Conservation (phyloP, 1,284 basidiomycete genomes). For the Albatrellus sp. region DNA sequence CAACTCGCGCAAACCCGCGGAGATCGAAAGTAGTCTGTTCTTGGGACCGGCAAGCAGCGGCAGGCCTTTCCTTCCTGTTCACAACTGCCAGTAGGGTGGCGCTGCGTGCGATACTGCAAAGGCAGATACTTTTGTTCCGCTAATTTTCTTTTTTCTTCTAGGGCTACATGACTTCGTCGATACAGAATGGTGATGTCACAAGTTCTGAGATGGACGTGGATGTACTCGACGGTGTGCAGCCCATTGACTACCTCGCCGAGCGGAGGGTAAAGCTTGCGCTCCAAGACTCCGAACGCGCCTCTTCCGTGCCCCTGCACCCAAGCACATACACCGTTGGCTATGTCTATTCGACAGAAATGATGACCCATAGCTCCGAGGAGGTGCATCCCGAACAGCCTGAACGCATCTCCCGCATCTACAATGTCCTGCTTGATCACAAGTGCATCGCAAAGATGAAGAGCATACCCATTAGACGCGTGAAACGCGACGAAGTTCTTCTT, state of each 20-base stretch:
- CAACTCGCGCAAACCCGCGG: too few relatives aligned
- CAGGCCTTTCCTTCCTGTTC: too few relatives aligned
- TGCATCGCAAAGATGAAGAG: conserved; percentile 66
- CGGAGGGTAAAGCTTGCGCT: conserved; percentile 1
- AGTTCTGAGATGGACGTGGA: conserved; percentile 2
- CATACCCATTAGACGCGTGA: conserved; percentile 65
- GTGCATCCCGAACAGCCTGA: conserved; percentile 84
- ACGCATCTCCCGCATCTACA: conserved; percentile 75
- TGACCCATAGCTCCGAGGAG: conserved; percentile 59
- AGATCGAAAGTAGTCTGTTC: too few relatives aligned
- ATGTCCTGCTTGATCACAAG: conserved; percentile 47
- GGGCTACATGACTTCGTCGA: too few relatives aligned
- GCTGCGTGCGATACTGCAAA: too few relatives aligned
- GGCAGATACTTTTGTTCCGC: too few relatives aligned
- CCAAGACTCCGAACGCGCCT: conserved; percentile 4
- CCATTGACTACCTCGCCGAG: background rate
- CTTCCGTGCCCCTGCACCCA: conserved; percentile 11
- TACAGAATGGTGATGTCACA: background rate
- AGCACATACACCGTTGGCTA: conserved; percentile 46
- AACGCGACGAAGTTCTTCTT: conserved; percentile 70
- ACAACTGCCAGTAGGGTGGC: too few relatives aligned
- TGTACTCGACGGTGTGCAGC: background rate
- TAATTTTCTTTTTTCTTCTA: background rate
- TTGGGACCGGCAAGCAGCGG: too few relatives aligned
- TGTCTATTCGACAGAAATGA: conserved; percentile 84